Evolutionary conservation across 768 basidiomycete genomes (phyloP).

Genomic region (Collybia sp.): DNA sequence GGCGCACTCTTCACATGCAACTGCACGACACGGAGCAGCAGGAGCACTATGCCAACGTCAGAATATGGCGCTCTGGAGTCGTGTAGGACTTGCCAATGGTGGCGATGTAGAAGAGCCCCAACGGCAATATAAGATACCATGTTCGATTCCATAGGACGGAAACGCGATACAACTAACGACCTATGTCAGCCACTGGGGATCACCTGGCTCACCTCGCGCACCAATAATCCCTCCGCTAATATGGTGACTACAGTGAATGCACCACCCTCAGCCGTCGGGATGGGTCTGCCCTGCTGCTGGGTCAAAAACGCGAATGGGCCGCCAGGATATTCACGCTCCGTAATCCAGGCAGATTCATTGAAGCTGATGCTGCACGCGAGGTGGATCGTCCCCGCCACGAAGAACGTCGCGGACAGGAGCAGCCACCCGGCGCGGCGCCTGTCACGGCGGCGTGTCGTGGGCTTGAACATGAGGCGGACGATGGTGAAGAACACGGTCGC

Average conservation of each 20-base stretch:
- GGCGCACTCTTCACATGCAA: slow-evolving; percentile 20
- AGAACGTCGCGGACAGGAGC: too few relatives aligned
- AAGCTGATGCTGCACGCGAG: slow-evolving; percentile 13
- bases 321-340: slow-evolving; percentile 22
- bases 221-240: slow-evolving; percentile 32
- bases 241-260: slow-evolving; percentile 25
- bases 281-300: slow-evolving; percentile 17
- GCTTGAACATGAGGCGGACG: slow-evolving; percentile 5
- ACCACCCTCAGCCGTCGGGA: slow-evolving; percentile 15
- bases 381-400: slow-evolving; percentile 9
- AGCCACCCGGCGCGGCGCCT: too few relatives aligned
- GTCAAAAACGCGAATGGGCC: slow-evolving; percentile 28
- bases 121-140: slow-evolving; percentile 13
- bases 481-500: slow-evolving; percentile 9
- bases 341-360: slow-evolving; percentile 26
- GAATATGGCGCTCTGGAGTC: not conserved
- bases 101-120: slow-evolving; percentile 13
- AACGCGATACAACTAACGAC: slow-evolving; percentile 26
- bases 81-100: slow-evolving; percentile 10
- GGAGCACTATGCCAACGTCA: slow-evolving; percentile 16
- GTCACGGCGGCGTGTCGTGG: too few relatives aligned
- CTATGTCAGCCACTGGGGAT: too few relatives aligned
- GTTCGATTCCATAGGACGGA: slow-evolving; percentile 22
- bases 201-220: slow-evolving; percentile 15
- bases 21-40: slow-evolving; percentile 24